Percentiles rank a stretch among this genome's conserved stretches.
Evolutionary conservation across 1,284 basidiomycete species (phyloP).

Genomic region (Leccinum insolens): DNA sequence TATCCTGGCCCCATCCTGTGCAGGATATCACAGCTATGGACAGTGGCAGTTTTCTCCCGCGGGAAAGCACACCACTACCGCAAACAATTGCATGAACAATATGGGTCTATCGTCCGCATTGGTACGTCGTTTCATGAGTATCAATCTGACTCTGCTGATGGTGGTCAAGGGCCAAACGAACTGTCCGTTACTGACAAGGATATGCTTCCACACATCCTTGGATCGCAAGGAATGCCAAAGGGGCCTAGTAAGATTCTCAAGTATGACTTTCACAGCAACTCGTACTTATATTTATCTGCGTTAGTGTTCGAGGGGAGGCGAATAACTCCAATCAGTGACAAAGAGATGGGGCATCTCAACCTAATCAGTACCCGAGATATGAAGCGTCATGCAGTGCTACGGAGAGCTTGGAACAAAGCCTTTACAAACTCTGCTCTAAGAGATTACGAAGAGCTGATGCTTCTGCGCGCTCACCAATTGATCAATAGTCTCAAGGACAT

Average conservation of each 20-base stretch:
- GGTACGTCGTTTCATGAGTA: slow-evolving; percentile 19
- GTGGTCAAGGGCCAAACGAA: slow-evolving; percentile 29
- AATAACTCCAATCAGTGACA: slow-evolving; percentile 18
- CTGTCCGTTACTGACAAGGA: slow-evolving; percentile 29
- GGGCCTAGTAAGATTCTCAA: slow-evolving; percentile 25
- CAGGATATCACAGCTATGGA: slow-evolving; percentile 32
- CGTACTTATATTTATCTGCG: slow-evolving; percentile 6
- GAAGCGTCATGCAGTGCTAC: slow-evolving; percentile 39
- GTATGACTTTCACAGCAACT: neutral
- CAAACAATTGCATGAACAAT: slow-evolving; percentile 27
- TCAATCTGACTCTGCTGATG: slow-evolving; percentile 10
- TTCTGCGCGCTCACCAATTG: slow-evolving; percentile 37
- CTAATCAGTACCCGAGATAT: slow-evolving; percentile 38
- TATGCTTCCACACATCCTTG: slow-evolving; percentile 25
- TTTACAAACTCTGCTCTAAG: slow-evolving; percentile 41
- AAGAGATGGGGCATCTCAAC: slow-evolving; percentile 16
- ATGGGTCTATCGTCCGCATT: slow-evolving; percentile 32
- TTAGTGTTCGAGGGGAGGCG: slow-evolving; percentile 26
- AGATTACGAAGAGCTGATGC: slow-evolving; percentile 41
- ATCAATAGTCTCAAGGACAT: slow-evolving; percentile 30
- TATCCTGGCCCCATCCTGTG: slow-evolving; percentile 37
- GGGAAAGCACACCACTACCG: slow-evolving; percentile 28
- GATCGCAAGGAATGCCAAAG: slow-evolving; percentile 31
- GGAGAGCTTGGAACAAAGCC: slow-evolving; percentile 45
- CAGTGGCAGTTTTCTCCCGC: slow-evolving; percentile 11